Percentiles rank a stretch among this genome's conserved stretches.
Evolutionary conservation across 345 rosid genomes (phyloP).

Genomic region (Sisymbrium irio): DNA sequence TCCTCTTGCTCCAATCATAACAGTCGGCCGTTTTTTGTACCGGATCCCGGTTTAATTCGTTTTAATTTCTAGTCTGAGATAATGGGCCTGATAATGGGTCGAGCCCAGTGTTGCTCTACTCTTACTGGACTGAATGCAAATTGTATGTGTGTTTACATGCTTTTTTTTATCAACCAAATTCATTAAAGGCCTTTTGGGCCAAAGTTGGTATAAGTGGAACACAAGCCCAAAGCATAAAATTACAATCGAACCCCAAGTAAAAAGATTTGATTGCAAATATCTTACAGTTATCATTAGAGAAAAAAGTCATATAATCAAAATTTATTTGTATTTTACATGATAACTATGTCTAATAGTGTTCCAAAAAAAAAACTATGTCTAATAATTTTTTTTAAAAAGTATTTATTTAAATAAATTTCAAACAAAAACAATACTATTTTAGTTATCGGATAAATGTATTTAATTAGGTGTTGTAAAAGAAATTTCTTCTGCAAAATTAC

Average conservation of each 20-base stretch:
- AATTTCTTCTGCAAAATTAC: not conserved
- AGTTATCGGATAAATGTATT: not conserved
- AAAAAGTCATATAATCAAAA: not conserved
- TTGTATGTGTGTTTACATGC: not conserved
- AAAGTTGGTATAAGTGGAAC: too few relatives aligned
- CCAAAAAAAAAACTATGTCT: not conserved
- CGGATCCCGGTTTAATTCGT: conserved; percentile 19
- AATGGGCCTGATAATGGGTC: not conserved
- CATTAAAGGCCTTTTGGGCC: too few relatives aligned
- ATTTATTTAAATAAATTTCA: not conserved
- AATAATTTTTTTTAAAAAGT: not conserved
- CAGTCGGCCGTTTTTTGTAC: conserved; percentile 10
- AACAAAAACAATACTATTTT: not conserved
- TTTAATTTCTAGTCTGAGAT: not conserved
- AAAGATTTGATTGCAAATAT: too few relatives aligned
- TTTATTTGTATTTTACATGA: not conserved
- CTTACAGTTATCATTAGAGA: not conserved
- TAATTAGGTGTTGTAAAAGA: not conserved
- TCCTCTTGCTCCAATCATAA: not conserved
- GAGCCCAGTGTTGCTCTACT: not conserved
- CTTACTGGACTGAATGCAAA: not conserved
- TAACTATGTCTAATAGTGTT: not conserved
- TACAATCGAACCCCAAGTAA: too few relatives aligned
- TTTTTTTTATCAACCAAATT: too few relatives aligned
- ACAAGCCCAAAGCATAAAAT: too few relatives aligned